Evolutionary conservation across 2,329 filamentous ascomycete species (phyloP).

Genomic region (Chaetomiaceae sp.): DNA sequence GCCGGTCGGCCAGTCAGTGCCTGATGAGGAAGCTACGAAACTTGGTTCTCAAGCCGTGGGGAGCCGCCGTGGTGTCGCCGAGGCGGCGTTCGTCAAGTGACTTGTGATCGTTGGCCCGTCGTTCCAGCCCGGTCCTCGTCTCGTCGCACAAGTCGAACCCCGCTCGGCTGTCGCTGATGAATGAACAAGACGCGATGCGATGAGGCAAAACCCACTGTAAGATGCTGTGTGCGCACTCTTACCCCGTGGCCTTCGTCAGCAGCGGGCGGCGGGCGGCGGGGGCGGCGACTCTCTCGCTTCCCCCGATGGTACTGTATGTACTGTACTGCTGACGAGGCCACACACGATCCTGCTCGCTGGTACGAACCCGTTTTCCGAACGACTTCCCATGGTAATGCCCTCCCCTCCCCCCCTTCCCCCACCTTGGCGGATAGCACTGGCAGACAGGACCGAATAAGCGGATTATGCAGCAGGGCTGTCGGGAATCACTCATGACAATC

Average conservation of each 20-base stretch:
- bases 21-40: conserved; percentile 21
- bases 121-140: neutral
- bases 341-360: too few relatives aligned
- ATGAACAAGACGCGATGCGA: neutral
- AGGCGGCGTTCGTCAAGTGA: conserved; percentile 15
- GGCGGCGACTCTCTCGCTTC: too few relatives aligned
- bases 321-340: too few relatives aligned
- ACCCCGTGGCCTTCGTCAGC: neutral
- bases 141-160: conserved; percentile 1
- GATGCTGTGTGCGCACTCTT: too few relatives aligned
- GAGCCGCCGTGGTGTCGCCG: conserved; percentile 6
- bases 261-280: too few relatives aligned
- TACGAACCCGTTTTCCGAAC: too few relatives aligned
- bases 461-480: neutral
- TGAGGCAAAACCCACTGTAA: too few relatives aligned
- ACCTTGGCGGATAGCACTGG: neutral
- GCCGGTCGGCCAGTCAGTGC: conserved; percentile 8
- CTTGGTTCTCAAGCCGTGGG: neutral
- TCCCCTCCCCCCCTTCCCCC: too few relatives aligned
- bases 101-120: conserved; percentile 1
- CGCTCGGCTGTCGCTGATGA: conserved; percentile 1
- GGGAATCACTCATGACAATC: neutral
- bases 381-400: too few relatives aligned
- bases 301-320: too few relatives aligned
- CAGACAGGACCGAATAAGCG: conserved; percentile 1